Evolutionary conservation across 805 yeast species (phyloP).

Genomic region (Schwanniomyces yamadae): DNA sequence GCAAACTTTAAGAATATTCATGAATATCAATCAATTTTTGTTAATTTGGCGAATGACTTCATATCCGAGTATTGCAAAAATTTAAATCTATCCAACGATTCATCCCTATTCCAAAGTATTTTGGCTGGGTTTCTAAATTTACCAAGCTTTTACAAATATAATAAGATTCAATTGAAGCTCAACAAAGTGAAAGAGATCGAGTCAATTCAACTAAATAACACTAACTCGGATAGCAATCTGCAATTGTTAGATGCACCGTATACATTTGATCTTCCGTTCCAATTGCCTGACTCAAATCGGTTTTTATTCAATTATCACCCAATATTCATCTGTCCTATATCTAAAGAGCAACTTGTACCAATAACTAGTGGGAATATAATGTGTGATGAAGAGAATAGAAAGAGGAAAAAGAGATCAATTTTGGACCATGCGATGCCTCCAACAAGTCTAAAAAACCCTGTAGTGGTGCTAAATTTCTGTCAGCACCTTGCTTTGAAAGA

Average conservation of each 20-base stretch:
- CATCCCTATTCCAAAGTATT: conserved; percentile 40
- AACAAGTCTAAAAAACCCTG: conserved; percentile 26
- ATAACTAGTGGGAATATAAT: conserved; percentile 17
- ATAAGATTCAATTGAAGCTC: conserved; percentile 33
- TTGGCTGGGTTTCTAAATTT: conserved; percentile 41
- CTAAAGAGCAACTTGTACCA: conserved; percentile 43
- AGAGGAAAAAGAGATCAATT: conserved; percentile 11
- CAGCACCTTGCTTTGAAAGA: conserved; percentile 43
- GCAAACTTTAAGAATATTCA: conserved; percentile 29
- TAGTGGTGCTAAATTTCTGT: conserved; percentile 41
- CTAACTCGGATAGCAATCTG: not conserved
- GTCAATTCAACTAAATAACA: not conserved
- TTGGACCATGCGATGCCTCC: conserved; percentile 4
- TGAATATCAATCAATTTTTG: conserved; percentile 28
- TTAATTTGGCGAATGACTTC: conserved; percentile 37
- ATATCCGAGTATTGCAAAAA: conserved; percentile 39
- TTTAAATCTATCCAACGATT: conserved; percentile 37
- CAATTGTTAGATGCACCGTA: conserved; percentile 17
- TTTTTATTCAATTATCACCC: conserved; percentile 43
- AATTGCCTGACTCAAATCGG: conserved; percentile 38
- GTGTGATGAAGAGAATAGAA: conserved; percentile 15
- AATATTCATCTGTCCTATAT: conserved; percentile 45
- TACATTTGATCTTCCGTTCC: conserved; percentile 40
- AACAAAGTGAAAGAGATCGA: conserved; percentile 11
- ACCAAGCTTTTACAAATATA: conserved; percentile 44